These are phyloP conservation scores for Tylopilus intermedius DNA, from an alignment of 768 basidiomycete genomes.

Conservation along the genomic window DNA sequence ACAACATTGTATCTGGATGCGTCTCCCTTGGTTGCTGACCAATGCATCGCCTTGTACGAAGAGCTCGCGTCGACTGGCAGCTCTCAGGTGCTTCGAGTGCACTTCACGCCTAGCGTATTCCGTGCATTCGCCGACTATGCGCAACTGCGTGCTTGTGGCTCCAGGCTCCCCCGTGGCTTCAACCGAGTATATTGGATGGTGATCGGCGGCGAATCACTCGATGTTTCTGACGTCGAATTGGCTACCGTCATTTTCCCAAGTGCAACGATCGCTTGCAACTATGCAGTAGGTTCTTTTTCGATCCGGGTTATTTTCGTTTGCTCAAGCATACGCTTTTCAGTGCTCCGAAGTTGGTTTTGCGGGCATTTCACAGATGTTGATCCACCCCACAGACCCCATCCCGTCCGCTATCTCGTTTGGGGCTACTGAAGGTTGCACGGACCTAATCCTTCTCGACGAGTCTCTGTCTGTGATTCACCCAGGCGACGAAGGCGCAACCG, in stretches of 20 bases:
- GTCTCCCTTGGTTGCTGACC: conserved; percentile 7
- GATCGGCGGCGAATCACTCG: conserved; percentile 13
- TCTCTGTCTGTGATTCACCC: conserved; percentile 10
- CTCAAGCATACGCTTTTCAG: not conserved
- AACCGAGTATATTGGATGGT: conserved; percentile 17
- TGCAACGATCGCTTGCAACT: conserved; percentile 13
- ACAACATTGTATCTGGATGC: conserved; percentile 12
- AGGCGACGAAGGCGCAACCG: conserved; percentile 3
- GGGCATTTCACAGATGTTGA: conserved; percentile 13
- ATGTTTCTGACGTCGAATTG: conserved; percentile 9
- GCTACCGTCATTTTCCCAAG: conserved; percentile 11
- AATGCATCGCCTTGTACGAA: conserved; percentile 9
- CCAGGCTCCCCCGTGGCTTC: conserved; percentile 12
- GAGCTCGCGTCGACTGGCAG: conserved; percentile 12
- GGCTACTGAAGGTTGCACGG: conserved; percentile 7
- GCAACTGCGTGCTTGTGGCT: conserved; percentile 5
- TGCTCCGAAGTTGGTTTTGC: conserved; percentile 16
- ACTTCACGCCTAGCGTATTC: conserved; percentile 15
- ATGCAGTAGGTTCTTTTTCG: conserved; percentile 5
- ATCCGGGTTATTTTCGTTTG: not conserved
- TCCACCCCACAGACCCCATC: conserved; percentile 13
- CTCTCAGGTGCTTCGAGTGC: conserved; percentile 12
- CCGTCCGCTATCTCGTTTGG: conserved; percentile 10
- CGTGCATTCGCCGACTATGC: conserved; percentile 16
- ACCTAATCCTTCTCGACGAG: conserved; percentile 13